Conservation (phyloP, 805 yeast genomes). For the Candida adriatica region DNA sequence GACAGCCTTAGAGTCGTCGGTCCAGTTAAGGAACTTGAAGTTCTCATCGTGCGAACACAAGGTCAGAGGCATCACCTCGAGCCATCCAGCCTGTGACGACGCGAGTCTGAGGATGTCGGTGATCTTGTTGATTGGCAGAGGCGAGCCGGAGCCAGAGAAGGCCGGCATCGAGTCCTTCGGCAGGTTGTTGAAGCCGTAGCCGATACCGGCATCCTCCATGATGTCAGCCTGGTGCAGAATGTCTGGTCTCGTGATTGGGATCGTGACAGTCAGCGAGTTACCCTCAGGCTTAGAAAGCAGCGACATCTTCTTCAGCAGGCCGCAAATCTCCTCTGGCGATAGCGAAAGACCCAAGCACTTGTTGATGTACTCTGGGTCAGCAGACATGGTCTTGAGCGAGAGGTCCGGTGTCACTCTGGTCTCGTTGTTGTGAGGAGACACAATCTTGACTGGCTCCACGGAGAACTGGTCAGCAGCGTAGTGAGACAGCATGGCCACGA, state of each 20-base stretch:
- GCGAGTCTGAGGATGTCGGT: slow-evolving; percentile 88
- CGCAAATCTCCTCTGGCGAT: slow-evolving; percentile 57
- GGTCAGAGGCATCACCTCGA: slow-evolving; percentile 92
- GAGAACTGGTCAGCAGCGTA: slow-evolving; percentile 78
- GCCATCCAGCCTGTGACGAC: slow-evolving; percentile 91
- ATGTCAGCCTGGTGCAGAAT: slow-evolving; percentile 95
- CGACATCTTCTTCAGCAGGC: slow-evolving; percentile 75
- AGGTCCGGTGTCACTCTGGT: slow-evolving; percentile 73
- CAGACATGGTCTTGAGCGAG: slow-evolving; percentile 57
- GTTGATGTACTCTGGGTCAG: slow-evolving; percentile 81
- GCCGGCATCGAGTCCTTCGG: slow-evolving; percentile 72
- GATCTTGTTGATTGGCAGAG: slow-evolving; percentile 86
- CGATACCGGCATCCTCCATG: slow-evolving; percentile 97
- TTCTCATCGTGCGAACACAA: slow-evolving; percentile 96
- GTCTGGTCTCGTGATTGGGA: slow-evolving; percentile 96
- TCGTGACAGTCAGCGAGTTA: slow-evolving; percentile 38
- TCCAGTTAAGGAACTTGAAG: slow-evolving; percentile 72
- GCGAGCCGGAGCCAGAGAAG: slow-evolving; percentile 72
- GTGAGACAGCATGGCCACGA: slow-evolving; percentile 93
- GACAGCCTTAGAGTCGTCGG: slow-evolving; percentile 79
- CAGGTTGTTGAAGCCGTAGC: slow-evolving; percentile 89
- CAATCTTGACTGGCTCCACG: slow-evolving; percentile 83
- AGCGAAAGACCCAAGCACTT: slow-evolving; percentile 84
- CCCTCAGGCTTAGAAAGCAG: slow-evolving; percentile 41
- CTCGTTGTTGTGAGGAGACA: slow-evolving; percentile 74